phyloP scores from a whole-genome alignment of 2,329 filamentous ascomycete species.

The Orbilia quercus region DNA sequence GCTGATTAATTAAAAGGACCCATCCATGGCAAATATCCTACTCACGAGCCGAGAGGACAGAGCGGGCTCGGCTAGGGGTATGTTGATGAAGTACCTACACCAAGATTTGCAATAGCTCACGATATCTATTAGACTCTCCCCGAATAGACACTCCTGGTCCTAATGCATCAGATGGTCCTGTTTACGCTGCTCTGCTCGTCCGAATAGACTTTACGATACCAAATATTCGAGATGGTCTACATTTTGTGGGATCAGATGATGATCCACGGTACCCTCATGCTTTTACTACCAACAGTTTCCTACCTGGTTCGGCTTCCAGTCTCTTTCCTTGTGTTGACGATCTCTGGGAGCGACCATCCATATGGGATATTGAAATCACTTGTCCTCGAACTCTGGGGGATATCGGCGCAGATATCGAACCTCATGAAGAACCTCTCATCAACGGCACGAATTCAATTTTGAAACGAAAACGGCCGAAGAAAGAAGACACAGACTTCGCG shows the following conservation, averaged over 20 bases:
- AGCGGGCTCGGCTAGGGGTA: constrained; percentile 41
- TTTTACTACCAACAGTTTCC: constrained; percentile 84
- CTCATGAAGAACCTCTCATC: constrained; percentile 49
- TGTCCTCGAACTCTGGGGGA: constrained; percentile 88
- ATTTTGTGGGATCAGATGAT: constrained; percentile 86
- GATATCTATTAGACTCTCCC: constrained; percentile 60
- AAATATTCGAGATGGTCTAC: constrained; percentile 83
- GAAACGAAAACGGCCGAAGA: constrained; percentile 61
- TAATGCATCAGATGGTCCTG: constrained; percentile 62
- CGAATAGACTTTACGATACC: constrained; percentile 81
- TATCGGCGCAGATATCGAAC: constrained; percentile 62
- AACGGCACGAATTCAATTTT: constrained; percentile 40
- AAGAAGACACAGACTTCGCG: constrained; percentile 61
- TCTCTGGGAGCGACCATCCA: constrained; percentile 77
- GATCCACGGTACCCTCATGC: constrained; percentile 89
- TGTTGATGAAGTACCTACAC: not conserved
- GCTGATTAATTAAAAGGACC: constrained; percentile 37
- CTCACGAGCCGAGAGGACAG: constrained; percentile 34
- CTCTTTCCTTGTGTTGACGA: constrained; percentile 96
- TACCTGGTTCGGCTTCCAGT: constrained; percentile 81
- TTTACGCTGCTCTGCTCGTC: constrained; percentile 72
- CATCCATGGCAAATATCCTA: constrained; percentile 39
- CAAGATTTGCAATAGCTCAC: constrained; percentile 1
- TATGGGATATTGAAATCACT: constrained; percentile 87
- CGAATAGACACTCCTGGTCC: constrained; percentile 62